Evolutionary conservation across 176 grass and related monocot species (phyloP), one percentile per base, ranked within the genome.

Genomic region (Themeda triandra): DNA sequence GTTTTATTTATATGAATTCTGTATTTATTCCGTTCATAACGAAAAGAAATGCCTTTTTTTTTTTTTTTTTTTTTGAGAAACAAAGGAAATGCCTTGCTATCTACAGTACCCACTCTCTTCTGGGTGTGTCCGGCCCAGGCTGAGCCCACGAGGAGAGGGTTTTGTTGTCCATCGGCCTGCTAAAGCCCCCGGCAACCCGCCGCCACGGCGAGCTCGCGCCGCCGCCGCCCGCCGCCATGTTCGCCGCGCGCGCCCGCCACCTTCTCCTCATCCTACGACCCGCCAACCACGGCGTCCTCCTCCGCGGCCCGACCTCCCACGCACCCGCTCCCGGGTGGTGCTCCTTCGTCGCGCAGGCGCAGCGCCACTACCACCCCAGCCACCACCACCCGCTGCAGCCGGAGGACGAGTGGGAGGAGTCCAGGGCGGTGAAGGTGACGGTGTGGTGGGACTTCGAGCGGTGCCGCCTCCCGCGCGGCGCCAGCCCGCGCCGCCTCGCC

Each of bases 381-480:
- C 44, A 4, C 44, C 44, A 46, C 12, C 3, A 46, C 1, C 63
- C 3, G 62, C 37, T 14, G 36, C 24, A 37, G 64, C 19, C 31
- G 44, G 53, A 78, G 49, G 72, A 85, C 28, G 89, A 87, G n/a
- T 13, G 69, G 69, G 69, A 48, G 73, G 84, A 92, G 27, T 82
- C 78, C 67, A 92, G 42, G 85, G 77, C 54, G 27, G 84, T 94
- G 59, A 90, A 86, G 81, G 89, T 94, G 33, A 68, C 89, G 21
- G 92, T 94, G 48, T 92, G 77, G 87, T 94, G 92, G 92, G 92
- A 94, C 82, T 90, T 89, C 73, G 68, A 92, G 73, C 80, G 76
- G 49, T 94, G 92, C 83, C 19, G 30, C 44, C 81, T 94, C 35
- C 92, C 92, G 0, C 4, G n/a, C 6, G 40, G 81, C 13, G 81